Evolutionary conservation across 2,329 filamentous ascomycete species (phyloP), one percentile per base, ranked within the genome.

Genomic region (Hypoxylon rubiginosum): DNA sequence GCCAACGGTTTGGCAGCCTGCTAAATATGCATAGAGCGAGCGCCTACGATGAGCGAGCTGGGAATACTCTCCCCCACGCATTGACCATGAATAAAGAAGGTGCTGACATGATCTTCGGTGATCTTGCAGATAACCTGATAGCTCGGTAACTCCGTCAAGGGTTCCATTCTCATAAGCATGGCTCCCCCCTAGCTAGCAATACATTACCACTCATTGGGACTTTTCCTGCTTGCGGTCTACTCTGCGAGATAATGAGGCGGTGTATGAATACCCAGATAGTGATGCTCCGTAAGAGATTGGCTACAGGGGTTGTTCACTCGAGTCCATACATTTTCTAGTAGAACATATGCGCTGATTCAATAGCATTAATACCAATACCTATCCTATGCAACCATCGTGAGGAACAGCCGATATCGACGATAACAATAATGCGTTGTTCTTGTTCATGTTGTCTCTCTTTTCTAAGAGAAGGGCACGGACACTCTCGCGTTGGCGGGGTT

Each of bases 51-150:
- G n/a, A n/a, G n/a, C n/a, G 62, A 21, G 9, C 17, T 39, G 34
- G 53, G 39, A 26, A 43, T 60, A 28, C 21, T 28, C 9, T 48
- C 53, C 32, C 36, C 48, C 39, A 54, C 52, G 43, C 30, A 24
- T 36, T 36, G 34, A 28, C 28, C 13, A 36, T 66, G 30, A 60
- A 66, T 64, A 39, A 57, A 68, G 66, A 66, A 66, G 63, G 66
- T 66, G 53, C 41, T 8, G 61, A 41, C 46, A 19, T 26, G 64
- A 64, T 67, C 64, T 56, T 62, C 57, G 51, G 48, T 49, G 39
- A 52, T 59, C 21, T 26, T 51, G 46, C 54, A 55, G n/a, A n/a
- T n/a, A n/a, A n/a, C n/a, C n/a, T n/a, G 49, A 53, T 56, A 28
- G 52, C 45, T 64, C 57, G 59, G 46, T 32, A 28, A 30, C 48